Percentiles rank a stretch among this genome's conserved stretches.
These are phyloP conservation scores for Rubia balearica DNA, from an alignment of 305 asterid species.

Conservation along the genomic window DNA sequence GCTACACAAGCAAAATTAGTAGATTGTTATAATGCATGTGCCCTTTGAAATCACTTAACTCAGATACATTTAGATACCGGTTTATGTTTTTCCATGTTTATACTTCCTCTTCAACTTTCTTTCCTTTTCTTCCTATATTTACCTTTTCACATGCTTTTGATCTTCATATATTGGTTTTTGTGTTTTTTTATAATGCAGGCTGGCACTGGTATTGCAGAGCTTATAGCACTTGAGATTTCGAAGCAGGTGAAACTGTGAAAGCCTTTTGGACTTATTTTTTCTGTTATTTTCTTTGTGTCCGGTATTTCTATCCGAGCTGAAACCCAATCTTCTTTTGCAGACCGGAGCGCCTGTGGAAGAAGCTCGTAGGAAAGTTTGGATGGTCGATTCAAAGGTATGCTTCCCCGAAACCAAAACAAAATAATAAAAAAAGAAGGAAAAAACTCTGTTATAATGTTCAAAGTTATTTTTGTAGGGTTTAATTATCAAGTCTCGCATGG, in stretches of 20 bases:
- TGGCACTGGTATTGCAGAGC: conserved; percentile 98
- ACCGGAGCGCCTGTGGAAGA: conserved; percentile 78
- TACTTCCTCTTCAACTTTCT: background rate
- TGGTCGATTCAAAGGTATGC: conserved; percentile 86
- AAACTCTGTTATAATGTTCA: conserved; percentile 11
- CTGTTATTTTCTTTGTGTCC: conserved; percentile 6
- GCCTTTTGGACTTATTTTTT: conserved; percentile 14
- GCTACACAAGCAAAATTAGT: background rate
- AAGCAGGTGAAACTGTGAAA: conserved; percentile 51
- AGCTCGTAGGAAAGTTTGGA: conserved; percentile 87
- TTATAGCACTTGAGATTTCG: conserved; percentile 91
- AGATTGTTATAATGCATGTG: background rate
- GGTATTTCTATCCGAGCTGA: conserved; percentile 4
- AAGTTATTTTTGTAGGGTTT: conserved; percentile 49
- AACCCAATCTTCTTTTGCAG: conserved; percentile 29
- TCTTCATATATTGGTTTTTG: background rate
- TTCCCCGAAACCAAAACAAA: background rate
- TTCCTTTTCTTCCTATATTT: background rate
- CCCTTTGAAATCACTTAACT: background rate
- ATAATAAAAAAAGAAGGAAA: background rate
- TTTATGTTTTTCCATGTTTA: conserved; percentile 1
- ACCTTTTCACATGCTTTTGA: conserved; percentile 10
- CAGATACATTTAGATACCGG: background rate
- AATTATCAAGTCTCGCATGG: conserved; percentile 73
- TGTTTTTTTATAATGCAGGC: conserved; percentile 48